These are phyloP conservation scores for Symbiotaphrina buchneri DNA, from an alignment of 495 filamentous ascomycete genomes.

Conservation along the genomic window DNA sequence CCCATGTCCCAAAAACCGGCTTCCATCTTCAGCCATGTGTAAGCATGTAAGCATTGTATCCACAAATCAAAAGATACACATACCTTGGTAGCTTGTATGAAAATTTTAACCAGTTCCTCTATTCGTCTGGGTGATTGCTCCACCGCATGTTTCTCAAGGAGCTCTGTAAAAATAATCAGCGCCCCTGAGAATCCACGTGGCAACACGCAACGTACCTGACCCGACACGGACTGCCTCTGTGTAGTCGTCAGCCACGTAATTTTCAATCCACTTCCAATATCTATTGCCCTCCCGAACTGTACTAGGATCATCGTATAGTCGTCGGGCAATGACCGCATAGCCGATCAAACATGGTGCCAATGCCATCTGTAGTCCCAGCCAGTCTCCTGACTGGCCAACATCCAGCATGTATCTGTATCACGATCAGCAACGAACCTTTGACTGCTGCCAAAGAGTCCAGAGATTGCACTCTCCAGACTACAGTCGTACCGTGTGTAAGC, in stretches of 20 bases:
- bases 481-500: conserved; percentile 51
- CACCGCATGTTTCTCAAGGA: conserved; percentile 47
- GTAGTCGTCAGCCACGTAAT: conserved; percentile 65
- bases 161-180: conserved; percentile 18
- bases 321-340: conserved; percentile 53
- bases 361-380: conserved; percentile 60
- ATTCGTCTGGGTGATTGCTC: conserved; percentile 48
- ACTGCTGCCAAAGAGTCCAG: too few relatives aligned
- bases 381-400: conserved; percentile 68
- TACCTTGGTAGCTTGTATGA: conserved; percentile 65
- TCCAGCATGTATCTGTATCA: conserved; percentile 61
- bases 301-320: conserved; percentile 31
- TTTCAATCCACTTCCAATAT: conserved; percentile 85
- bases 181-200: background rate
- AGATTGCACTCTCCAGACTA: too few relatives aligned
- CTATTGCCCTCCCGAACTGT: conserved; percentile 40
- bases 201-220: conserved; percentile 25
- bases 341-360: conserved; percentile 73
- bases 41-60: background rate
- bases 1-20: conserved; percentile 72
- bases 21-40: conserved; percentile 36
- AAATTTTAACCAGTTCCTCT: conserved; percentile 63
- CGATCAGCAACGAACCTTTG: background rate
- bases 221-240: conserved; percentile 40
- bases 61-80: conserved; percentile 2